A percentile compares a stretch with the other conserved stretches of the same genome.
These are phyloP conservation scores for Waltergamsia citrina DNA, from an alignment of 2,329 filamentous ascomycete species.

Conservation along the genomic window DNA sequence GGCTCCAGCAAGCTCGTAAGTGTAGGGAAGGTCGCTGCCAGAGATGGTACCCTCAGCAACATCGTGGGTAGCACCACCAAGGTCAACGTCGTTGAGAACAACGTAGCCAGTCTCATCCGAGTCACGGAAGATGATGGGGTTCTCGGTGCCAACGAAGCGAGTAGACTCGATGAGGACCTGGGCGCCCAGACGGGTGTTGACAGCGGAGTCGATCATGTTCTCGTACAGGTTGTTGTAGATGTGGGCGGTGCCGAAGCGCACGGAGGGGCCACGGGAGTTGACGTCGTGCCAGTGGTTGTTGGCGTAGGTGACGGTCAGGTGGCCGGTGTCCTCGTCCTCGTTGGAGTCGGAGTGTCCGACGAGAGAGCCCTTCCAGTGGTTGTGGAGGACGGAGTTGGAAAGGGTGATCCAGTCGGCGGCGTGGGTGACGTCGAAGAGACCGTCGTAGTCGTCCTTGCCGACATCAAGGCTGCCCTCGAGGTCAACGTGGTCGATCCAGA, in stretches of 20 bases:
- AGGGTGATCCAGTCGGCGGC: conserved; percentile 51
- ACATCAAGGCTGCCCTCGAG: conserved; percentile 48
- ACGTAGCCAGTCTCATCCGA: conserved; percentile 28
- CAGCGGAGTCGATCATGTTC: conserved; percentile 28
- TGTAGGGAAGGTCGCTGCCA: conserved; percentile 43
- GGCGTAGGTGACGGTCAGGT: conserved; percentile 54
- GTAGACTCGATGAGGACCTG: conserved; percentile 50
- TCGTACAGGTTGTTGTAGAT: conserved; percentile 44
- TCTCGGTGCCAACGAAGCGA: conserved; percentile 28
- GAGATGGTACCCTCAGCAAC: conserved; percentile 41
- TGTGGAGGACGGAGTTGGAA: conserved; percentile 27
- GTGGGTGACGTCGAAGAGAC: conserved; percentile 55
- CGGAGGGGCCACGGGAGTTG: conserved; percentile 51
- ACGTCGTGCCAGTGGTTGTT: conserved; percentile 59
- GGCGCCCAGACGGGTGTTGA: conserved; percentile 49
- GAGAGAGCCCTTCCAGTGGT: conserved; percentile 48
- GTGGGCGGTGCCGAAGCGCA: conserved; percentile 59
- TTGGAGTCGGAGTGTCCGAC: conserved; percentile 53
- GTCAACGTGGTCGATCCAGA: conserved; percentile 62
- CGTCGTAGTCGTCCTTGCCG: conserved; percentile 64
- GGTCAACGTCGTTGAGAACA: conserved; percentile 26
- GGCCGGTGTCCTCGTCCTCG: conserved; percentile 46
- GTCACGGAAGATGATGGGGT: conserved; percentile 23
- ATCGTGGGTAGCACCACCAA: conserved; percentile 33
- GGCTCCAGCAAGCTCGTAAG: conserved; percentile 33